Evolutionary conservation across 768 basidiomycete genomes (phyloP).

Genomic region (Lactifluus hygrophoroides): DNA sequence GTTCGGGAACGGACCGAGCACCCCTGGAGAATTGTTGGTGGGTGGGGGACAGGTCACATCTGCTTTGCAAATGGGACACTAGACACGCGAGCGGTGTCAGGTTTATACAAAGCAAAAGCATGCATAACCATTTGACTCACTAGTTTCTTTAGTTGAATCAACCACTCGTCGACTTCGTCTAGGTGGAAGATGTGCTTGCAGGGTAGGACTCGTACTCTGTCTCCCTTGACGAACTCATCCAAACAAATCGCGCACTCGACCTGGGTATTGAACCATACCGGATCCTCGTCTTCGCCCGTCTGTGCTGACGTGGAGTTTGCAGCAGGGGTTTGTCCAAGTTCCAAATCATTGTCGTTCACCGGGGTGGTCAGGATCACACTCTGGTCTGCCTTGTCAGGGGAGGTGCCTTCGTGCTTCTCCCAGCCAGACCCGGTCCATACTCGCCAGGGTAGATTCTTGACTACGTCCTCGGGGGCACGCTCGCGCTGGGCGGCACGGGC

Average conservation of each 20-base stretch:
- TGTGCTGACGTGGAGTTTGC: conserved; percentile 18
- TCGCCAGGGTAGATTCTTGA: conserved; percentile 70
- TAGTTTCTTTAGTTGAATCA: conserved; percentile 86
- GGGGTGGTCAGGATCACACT: not conserved
- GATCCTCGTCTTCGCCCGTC: conserved; percentile 27
- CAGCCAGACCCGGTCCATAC: conserved; percentile 76
- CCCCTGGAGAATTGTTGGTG: not conserved
- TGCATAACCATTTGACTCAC: conserved; percentile 38
- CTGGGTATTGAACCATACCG: conserved; percentile 75
- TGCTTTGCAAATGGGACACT: conserved; percentile 92
- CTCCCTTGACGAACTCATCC: conserved; percentile 76
- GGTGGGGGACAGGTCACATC: conserved; percentile 68
- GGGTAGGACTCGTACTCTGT: conserved; percentile 84
- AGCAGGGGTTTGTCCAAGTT: conserved; percentile 12
- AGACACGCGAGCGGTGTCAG: not conserved
- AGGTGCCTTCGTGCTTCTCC: conserved; percentile 59
- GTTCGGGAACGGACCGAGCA: not conserved
- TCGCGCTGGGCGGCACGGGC: conserved; percentile 76
- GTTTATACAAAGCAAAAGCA: conserved; percentile 4
- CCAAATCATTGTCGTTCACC: conserved; percentile 16
- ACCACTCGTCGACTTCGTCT: conserved; percentile 86
- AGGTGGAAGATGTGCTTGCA: conserved; percentile 95
- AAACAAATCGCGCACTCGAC: conserved; percentile 92
- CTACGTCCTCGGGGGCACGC: conserved; percentile 74
- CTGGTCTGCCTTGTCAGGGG: conserved; percentile 1